Evolutionary conservation across 257 asterid genomes (phyloP).

Genomic region (Gentiana straminea): DNA sequence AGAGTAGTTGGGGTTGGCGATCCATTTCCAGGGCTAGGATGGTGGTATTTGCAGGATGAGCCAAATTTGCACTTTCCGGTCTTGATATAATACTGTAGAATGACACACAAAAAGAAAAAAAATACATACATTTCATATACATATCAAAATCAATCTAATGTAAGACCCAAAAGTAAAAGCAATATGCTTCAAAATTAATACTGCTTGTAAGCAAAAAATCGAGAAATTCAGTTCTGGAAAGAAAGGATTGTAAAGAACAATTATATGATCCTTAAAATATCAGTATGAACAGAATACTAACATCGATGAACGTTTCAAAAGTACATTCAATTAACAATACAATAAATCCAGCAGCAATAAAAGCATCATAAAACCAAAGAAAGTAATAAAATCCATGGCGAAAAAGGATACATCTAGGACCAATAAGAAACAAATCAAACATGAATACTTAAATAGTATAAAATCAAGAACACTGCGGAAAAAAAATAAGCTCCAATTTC

Average conservation of each 20-base stretch:
- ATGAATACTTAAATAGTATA: background rate
- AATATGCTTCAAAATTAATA: background rate
- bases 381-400: slow-evolving; percentile 6
- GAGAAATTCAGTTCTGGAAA: background rate
- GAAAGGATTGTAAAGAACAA: background rate
- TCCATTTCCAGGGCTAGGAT: slow-evolving; percentile 81
- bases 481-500: background rate
- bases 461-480: background rate
- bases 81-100: slow-evolving; percentile 73
- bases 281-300: slow-evolving; percentile 14
- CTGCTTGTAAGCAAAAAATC: background rate
- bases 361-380: slow-evolving; percentile 7
- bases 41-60: slow-evolving; percentile 89
- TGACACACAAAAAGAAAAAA: background rate
- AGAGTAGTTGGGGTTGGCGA: slow-evolving; percentile 47
- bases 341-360: slow-evolving; percentile 2
- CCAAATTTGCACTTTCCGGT: slow-evolving; percentile 92
- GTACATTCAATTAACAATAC: slow-evolving; percentile 8
- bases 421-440: slow-evolving; percentile 13
- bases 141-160: too few species aligned
- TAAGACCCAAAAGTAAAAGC: too few species aligned
- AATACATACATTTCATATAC: background rate
- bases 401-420: slow-evolving; percentile 13
- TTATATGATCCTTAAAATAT: background rate
- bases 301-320: slow-evolving; percentile 17